phyloP scores from a whole-genome alignment of 495 filamentous ascomycete species.

The Annulohypoxylon nitens region DNA sequence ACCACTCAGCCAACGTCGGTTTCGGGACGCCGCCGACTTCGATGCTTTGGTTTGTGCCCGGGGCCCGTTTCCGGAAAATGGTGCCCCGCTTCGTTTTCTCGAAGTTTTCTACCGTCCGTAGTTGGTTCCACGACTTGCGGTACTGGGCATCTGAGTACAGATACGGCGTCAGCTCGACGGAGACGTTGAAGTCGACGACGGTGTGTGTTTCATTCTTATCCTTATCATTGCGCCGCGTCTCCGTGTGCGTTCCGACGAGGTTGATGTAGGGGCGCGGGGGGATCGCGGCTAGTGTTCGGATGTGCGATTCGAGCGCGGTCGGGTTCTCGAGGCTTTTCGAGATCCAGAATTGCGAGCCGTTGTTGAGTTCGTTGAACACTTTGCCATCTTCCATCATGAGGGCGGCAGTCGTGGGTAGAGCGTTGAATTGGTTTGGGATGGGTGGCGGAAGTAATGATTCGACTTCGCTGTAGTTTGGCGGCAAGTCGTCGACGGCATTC shows the following conservation, averaged over 20 bases:
- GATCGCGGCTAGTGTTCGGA: constrained; percentile 55
- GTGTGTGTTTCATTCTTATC: constrained; percentile 91
- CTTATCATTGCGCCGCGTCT: constrained; percentile 57
- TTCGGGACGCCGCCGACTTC: constrained; percentile 53
- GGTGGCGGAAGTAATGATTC: constrained; percentile 36
- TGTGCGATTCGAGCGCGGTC: constrained; percentile 56
- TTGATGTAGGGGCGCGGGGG: constrained; percentile 63
- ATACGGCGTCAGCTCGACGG: constrained; percentile 63
- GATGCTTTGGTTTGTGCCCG: constrained; percentile 54
- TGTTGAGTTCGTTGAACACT: constrained; percentile 43
- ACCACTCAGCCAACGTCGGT: constrained; percentile 67
- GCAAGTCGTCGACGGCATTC: constrained; percentile 42
- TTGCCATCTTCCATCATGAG: constrained; percentile 34
- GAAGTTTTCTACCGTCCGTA: constrained; percentile 56
- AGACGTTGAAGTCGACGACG: constrained; percentile 80
- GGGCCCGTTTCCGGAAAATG: constrained; percentile 55
- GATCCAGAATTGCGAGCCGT: constrained; percentile 54
- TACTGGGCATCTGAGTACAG: constrained; percentile 58
- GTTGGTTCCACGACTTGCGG: constrained; percentile 45
- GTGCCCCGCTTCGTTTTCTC: constrained; percentile 61
- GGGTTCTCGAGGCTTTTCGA: constrained; percentile 59
- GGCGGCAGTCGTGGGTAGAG: background rate
- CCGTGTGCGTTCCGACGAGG: constrained; percentile 64
- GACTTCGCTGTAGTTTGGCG: constrained; percentile 46
- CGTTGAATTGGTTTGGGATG: background rate